Evolutionary conservation across 2,329 filamentous ascomycete species (phyloP).

Genomic region (Endoconidiophora polonica): DNA sequence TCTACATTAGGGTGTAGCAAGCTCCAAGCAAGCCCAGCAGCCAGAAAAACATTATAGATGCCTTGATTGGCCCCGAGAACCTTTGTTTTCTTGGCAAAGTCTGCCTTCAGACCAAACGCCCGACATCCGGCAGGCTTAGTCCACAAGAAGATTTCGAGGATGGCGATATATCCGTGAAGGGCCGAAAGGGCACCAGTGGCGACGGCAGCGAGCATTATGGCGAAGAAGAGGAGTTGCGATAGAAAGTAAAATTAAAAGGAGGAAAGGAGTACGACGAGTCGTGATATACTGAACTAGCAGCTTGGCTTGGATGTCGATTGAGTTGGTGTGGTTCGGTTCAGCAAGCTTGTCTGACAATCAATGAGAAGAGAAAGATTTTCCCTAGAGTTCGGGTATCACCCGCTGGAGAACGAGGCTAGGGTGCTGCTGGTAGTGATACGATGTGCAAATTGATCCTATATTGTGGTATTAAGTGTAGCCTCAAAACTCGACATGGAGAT

Average conservation of each 20-base stretch:
- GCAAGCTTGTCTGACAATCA: no score
- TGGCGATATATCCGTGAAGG: conserved; percentile 32
- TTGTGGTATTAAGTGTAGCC: no score
- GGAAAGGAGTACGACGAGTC: background rate
- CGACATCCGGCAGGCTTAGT: conserved; percentile 28
- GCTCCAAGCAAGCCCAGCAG: conserved; percentile 31
- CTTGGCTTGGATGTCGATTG: no score
- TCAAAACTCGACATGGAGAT: no score
- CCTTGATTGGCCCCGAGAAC: conserved; percentile 33
- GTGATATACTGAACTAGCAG: no score
- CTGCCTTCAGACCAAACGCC: conserved; percentile 27
- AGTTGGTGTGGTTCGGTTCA: no score
- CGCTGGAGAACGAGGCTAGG: no score
- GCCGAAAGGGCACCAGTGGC: conserved; percentile 24
- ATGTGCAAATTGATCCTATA: no score
- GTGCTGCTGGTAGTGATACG: no score
- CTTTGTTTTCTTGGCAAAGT: conserved; percentile 29
- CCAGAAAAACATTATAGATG: conserved; percentile 36
- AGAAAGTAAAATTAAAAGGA: background rate
- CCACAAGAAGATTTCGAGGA: conserved; percentile 35
- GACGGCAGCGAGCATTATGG: conserved; percentile 20
- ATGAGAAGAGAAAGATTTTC: no score
- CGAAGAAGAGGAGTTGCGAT: background rate
- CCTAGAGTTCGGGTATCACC: no score
- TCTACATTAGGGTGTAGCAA: conserved; percentile 27